Evolutionary conservation across 169 alveolate species (phyloP).

Genomic region (Perkinsus chesapeaki): DNA sequence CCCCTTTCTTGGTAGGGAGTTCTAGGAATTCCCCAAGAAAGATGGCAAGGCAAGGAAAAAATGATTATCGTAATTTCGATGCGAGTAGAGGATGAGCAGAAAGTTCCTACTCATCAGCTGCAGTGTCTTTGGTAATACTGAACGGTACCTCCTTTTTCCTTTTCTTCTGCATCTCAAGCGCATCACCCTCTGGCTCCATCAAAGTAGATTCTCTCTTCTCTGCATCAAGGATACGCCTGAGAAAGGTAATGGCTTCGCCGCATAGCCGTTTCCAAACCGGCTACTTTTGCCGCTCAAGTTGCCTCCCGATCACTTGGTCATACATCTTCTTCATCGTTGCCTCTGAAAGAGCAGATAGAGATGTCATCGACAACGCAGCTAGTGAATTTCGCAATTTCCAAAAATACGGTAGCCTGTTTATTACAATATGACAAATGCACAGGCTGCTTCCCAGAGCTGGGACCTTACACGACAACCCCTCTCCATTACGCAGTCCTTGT

Average conservation of each 20-base stretch:
- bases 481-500: too few relatives aligned
- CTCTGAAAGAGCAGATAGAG: not conserved
- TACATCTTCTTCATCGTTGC: not conserved
- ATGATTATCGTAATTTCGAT: not conserved
- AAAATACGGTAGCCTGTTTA: not conserved
- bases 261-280: not conserved
- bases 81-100: not conserved
- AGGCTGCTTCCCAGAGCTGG: too few relatives aligned
- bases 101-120: not conserved
- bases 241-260: not conserved
- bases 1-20: too few relatives aligned
- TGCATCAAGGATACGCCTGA: not conserved
- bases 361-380: not conserved
- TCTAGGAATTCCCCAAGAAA: too few relatives aligned
- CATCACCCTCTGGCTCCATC: not conserved
- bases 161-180: not conserved
- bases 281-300: not conserved
- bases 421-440: too few relatives aligned
- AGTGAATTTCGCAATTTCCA: not conserved
- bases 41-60: not conserved
- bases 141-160: not conserved
- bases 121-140: not conserved
- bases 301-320: not conserved
- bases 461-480: too few relatives aligned
- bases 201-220: not conserved